Evolutionary conservation across 75 land plant species (phyloP), one percentile per base, ranked within the genome.

Genomic region (Cryptomeria japonica): DNA sequence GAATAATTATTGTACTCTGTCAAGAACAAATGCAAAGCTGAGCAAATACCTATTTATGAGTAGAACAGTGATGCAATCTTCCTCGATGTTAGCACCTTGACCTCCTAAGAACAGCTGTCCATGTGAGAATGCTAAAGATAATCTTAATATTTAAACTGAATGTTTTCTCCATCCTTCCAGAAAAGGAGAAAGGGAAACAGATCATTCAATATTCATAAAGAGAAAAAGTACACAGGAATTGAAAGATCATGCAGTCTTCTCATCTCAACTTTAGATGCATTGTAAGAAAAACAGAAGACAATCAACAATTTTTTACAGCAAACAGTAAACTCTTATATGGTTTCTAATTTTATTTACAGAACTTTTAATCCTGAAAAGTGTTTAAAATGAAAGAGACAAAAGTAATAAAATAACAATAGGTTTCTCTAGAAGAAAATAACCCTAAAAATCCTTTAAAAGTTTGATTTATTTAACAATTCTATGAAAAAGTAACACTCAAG

Each of bases 11-110:
- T 56, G 12, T 51, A 85, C 32, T 18, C 37, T 36, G 73, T 85
- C 38, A 36, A 58, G 1, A 37, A 36, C 32, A 56, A 3, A 85
- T 36, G 39, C 72, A 56, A 53, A 49, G 39, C 36, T 85, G 86
- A 58, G 16, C 34, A 85, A 15, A 34, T 85, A 93, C 94, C 92
- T 93, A 73, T 90, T 90, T 7, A 93, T 36, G 16, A 93, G 83
- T 41, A 88, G 37, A 28, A 73, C 79, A 86, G 88, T 87, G 68
- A 91, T 64, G 56, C 87, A 84, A 34, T 88, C 70, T 64, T 87
- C 56, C 28, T 42, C 84, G 34, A 68, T 28, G 32, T 46, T 39
- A 41, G 53, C 31, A 64, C 49, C 83, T 84, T 31, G 61, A n/a
- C 42, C 53, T 11, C 61, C 87, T 90, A 88, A 37, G 25, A 80